phyloP scores from a whole-genome alignment of 164 flowering plant species.

The Chloranthus sessilifolius region DNA sequence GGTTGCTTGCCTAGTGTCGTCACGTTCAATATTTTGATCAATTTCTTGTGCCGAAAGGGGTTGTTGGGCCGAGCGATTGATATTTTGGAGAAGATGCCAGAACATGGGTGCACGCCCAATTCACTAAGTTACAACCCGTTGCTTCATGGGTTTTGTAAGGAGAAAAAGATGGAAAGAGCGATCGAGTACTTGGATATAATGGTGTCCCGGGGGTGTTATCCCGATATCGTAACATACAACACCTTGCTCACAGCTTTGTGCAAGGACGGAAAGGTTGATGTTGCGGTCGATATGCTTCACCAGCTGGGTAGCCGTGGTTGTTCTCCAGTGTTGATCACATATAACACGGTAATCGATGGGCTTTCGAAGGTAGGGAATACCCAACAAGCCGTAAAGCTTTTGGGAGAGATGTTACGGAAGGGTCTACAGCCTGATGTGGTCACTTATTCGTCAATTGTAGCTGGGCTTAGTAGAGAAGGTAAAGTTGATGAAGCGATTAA shows the following conservation, averaged over 20 bases:
- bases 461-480: conserved; percentile 81
- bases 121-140: conserved; percentile 81
- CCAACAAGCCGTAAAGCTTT: conserved; percentile 48
- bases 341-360: conserved; percentile 88
- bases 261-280: conserved; percentile 80
- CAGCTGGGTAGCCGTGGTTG: conserved; percentile 68
- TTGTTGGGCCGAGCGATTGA: conserved; percentile 72
- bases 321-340: conserved; percentile 79
- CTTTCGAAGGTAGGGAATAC: conserved; percentile 67
- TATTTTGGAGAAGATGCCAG: conserved; percentile 78
- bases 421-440: conserved; percentile 75
- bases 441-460: conserved; percentile 70
- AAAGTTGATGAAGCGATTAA: conserved; percentile 70
- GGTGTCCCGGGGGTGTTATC: conserved; percentile 81
- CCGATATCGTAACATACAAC: conserved; percentile 88
- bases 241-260: conserved; percentile 83
- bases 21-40: conserved; percentile 82
- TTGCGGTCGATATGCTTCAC: conserved; percentile 67
- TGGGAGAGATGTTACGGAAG: conserved; percentile 62
- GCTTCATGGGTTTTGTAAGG: conserved; percentile 85
- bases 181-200: conserved; percentile 70
- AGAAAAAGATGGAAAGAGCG: conserved; percentile 86
- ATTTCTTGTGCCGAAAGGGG: conserved; percentile 72
- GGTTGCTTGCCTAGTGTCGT: conserved; percentile 85
- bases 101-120: conserved; percentile 79